Conservation (phyloP, 495 filamentous ascomycete genomes). For the Aspergillus funiculosus region DNA sequence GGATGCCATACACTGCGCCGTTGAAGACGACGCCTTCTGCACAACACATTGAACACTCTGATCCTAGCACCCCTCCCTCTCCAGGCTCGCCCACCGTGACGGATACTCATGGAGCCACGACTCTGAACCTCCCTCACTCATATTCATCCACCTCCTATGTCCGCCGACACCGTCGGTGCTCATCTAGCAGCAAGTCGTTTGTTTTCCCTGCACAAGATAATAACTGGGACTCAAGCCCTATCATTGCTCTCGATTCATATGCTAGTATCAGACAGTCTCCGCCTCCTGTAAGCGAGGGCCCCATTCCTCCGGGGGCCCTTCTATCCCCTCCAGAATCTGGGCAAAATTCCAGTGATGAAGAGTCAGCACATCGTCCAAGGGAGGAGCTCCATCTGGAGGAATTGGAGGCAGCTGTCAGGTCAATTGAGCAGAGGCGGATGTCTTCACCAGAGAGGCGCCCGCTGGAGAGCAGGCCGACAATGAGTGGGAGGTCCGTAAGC, state of each 20-base stretch:
- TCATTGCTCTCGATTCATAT: slow-evolving; percentile 47
- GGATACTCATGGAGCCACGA: slow-evolving; percentile 32
- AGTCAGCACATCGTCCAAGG: slow-evolving; percentile 50
- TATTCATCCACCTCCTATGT: slow-evolving; percentile 73
- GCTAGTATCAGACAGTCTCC: slow-evolving; percentile 70
- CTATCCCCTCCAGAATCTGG: slow-evolving; percentile 84
- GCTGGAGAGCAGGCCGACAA: slow-evolving; percentile 31
- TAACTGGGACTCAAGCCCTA: slow-evolving; percentile 37
- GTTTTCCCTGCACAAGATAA: slow-evolving; percentile 27
- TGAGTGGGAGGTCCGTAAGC: slow-evolving; percentile 13
- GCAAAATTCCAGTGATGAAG: slow-evolving; percentile 77
- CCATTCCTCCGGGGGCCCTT: slow-evolving; percentile 72
- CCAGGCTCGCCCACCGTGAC: slow-evolving; percentile 33
- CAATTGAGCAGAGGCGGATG: slow-evolving; percentile 62
- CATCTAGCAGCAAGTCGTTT: slow-evolving; percentile 46
- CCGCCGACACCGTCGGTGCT: slow-evolving; percentile 59
- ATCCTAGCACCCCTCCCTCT: slow-evolving; percentile 50
- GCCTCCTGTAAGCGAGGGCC: slow-evolving; percentile 62
- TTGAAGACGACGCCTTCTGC: slow-evolving; percentile 72
- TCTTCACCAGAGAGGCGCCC: slow-evolving; percentile 52
- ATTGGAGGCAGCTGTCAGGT: slow-evolving; percentile 75
- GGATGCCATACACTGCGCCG: slow-evolving; percentile 94
- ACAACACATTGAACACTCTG: slow-evolving; percentile 57
- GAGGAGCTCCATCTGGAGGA: slow-evolving; percentile 63
- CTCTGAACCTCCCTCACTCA: slow-evolving; percentile 62